Evolutionary conservation across 2,329 filamentous ascomycete species (phyloP), one percentile per base, ranked within the genome.

Genomic region (Blastomyces silverae): DNA sequence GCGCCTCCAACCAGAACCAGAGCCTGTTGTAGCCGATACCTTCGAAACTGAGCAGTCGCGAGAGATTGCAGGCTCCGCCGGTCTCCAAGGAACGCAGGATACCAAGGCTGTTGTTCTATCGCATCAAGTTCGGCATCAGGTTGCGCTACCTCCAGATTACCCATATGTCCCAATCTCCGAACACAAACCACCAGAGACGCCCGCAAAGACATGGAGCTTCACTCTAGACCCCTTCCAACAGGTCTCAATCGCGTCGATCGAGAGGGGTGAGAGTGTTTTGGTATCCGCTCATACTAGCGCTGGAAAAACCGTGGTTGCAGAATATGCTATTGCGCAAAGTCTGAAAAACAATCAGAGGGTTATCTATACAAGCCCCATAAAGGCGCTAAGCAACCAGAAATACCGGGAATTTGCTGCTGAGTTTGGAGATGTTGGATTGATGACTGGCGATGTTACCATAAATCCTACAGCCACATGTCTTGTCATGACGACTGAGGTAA

Each of bases 391-490:
- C 78, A 99, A 99, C 79, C 94, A 99, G 75, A 99, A 99, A 76
- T 99, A 96, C 77, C 85, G 94, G 81, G 94, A 99, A 75, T 99
- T 99, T 77, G 88, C 90, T 70, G 91, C 90, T 53, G 91, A 96
- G 66, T 99, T 99, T 79, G 93, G 92, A 66, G 94, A 99, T 74
- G 93, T 97, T 62, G 94, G 94, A 65, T 83, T 99, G 67, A 97
- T 99, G 93, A 99, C 94, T 5, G 94, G 94, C 73, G 94, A 99
- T 84, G 93, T 97, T 68, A 99, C 94, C 31, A 99, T 99, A 78
- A 99, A 99, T 76, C 95, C 95, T 3, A 97, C 94, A 3, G 94
- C 94, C 17, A 97, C 92, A 66, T 99, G 94, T 76, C 82, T 99
- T 65, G 94, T 99, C 73, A 99, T 99, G 94, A 99, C 94, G 0